Conservation (phyloP, 352 stramenopile genomes). For the Pythium graminicola region DNA sequence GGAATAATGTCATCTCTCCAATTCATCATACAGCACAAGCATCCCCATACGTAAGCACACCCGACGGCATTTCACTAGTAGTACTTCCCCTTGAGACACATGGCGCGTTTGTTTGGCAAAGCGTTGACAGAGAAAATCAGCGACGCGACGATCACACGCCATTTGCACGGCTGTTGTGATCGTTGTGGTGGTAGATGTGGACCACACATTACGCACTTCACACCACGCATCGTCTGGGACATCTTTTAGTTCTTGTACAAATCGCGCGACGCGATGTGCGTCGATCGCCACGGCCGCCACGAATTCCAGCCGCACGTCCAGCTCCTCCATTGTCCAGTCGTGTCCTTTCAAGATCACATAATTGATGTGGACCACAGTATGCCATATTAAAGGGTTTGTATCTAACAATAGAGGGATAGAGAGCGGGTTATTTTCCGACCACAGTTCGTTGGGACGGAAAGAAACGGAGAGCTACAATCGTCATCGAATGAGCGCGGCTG, state of each 20-base stretch:
- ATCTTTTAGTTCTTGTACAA: constrained; percentile 45
- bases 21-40: neutral
- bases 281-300: constrained; percentile 27
- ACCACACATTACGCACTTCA: constrained; percentile 35
- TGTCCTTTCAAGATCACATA: constrained; percentile 14
- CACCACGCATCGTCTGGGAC: constrained; percentile 41
- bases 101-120: constrained; percentile 41
- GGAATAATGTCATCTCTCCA: neutral
- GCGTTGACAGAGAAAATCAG: constrained; percentile 51
- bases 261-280: constrained; percentile 26
- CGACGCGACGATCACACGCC: constrained; percentile 40
- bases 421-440: constrained; percentile 25
- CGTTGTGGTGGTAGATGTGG: constrained; percentile 2
- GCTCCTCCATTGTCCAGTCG: constrained; percentile 12
- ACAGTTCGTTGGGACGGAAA: constrained; percentile 2
- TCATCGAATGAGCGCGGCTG: constrained; percentile 11
- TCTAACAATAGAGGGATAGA: constrained; percentile 8
- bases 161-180: constrained; percentile 35
- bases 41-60: constrained; percentile 20
- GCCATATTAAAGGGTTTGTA: constrained; percentile 1
- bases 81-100: constrained; percentile 42
- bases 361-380: constrained; percentile 5
- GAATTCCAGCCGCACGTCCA: constrained; percentile 46
- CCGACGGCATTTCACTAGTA: constrained; percentile 43
- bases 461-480: neutral